A percentile compares a stretch with the other conserved stretches of the same genome.
Conservation (phyloP, 73 alveolate genomes). For the Durusdinium trenchii region DNA sequence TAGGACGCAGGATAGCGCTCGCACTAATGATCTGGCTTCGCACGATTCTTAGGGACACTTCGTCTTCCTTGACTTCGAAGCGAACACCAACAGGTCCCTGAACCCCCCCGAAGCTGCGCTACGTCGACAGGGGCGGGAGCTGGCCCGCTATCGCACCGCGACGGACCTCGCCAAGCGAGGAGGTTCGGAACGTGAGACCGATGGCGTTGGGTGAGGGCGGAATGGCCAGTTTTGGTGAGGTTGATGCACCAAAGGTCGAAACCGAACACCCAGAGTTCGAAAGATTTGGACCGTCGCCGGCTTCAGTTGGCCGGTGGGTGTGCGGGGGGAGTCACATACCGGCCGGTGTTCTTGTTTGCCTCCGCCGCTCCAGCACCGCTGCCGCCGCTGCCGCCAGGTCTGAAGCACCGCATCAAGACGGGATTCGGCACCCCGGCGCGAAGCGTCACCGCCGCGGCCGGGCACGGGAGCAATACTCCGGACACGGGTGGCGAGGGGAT, state of each 20-base stretch:
- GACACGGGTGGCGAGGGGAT: too few relatives aligned
- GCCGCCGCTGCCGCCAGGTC: background rate
- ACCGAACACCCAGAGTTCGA: background rate
- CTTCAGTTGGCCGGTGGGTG: background rate
- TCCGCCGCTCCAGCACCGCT: background rate
- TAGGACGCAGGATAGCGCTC: too few relatives aligned
- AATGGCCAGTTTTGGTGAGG: background rate
- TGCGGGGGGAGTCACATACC: background rate
- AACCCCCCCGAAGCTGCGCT: too few relatives aligned
- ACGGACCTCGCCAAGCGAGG: conserved; percentile 61
- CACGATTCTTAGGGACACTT: too few relatives aligned
- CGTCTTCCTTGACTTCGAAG: too few relatives aligned
- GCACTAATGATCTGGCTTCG: too few relatives aligned
- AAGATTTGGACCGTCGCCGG: background rate
- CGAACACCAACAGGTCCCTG: too few relatives aligned
- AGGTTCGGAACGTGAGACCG: background rate
- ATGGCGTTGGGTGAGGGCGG: background rate
- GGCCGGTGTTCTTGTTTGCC: background rate
- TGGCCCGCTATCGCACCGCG: conserved; percentile 60
- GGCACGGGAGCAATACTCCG: too few relatives aligned
- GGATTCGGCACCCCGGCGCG: conserved; percentile 50
- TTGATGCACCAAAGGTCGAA: background rate
- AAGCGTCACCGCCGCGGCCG: too few relatives aligned
- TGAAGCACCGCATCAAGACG: conserved; percentile 60
- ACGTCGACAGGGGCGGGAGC: conserved; percentile 79